Evolutionary conservation across 208 protist species (phyloP), one percentile per base, ranked within the genome.

Genomic region (Crithidia expoeki): DNA sequence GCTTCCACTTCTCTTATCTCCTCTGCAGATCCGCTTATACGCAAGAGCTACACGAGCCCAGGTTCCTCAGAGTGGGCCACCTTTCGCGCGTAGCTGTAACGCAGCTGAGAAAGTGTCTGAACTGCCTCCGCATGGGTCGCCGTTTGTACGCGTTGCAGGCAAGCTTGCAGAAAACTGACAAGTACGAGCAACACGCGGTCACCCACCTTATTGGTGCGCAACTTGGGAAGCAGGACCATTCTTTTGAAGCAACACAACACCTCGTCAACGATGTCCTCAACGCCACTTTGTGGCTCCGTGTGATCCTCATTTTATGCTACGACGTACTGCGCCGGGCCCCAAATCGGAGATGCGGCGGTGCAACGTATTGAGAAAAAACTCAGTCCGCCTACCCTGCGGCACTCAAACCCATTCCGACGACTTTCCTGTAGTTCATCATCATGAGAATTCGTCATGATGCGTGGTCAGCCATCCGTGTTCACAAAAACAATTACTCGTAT

Each of bases 261-360:
- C 47, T 52, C 47, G 14, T 52, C 47, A 6, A 52, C 47, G 47
- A 52, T 52, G 47, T 52, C 47, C 47, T 52, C 47, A 4, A 28
- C 47, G 2, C 21, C 47, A 14, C 4, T 4, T n/a, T 47, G 47
- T 2, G 47, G 4, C 4, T 52, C 6, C 4, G 5, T 23, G 17
- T 23, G 2, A 23, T 52, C 21, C 21, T 28, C 4, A 10, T 23
- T 4, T 6, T 52, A 16, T 2, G 21, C 17, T 30, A 23, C 2
- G 4, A 52, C 28, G 23, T 28, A 52, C 14, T 17, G 47, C 3
- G 47, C 47, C 9, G 47, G 47, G 4, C 23, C 47, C 4, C 21
- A n/a, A 2, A 52, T 28, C 2, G 17, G 17, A 23, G 23, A 30
- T 2, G 47, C 21, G 2, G 47, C 23, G 6, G 47, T 52, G 23